A percentile compares a stretch with the other conserved stretches of the same genome.
Evolutionary conservation across 78 protist genomes (phyloP).

Genomic region (Dictyostelium citrinum): DNA sequence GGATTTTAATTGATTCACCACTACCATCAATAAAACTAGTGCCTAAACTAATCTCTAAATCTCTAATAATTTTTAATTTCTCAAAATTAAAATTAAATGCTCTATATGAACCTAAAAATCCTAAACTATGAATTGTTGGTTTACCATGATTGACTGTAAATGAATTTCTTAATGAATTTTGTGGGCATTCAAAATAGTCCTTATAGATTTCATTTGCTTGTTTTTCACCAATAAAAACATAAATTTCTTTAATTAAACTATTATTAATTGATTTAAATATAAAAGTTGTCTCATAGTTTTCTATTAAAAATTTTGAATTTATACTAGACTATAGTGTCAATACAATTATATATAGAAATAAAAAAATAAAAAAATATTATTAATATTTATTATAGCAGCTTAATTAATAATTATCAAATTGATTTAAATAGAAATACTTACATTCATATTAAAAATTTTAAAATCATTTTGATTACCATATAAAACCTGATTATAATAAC

Average conservation of each 20-base stretch:
- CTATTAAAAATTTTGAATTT: neutral
- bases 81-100: neutral
- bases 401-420: no score
- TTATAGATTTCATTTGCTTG: neutral
- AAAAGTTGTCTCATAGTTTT: neutral
- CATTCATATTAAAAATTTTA: neutral
- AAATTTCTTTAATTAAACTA: neutral
- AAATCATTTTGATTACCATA: neutral
- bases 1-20: neutral
- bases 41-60: neutral
- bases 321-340: no score
- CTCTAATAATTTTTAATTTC: neutral
- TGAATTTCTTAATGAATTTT: constrained; percentile 6
- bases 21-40: no score
- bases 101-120: neutral
- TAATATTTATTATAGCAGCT: no score
- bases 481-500: neutral
- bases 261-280: neutral
- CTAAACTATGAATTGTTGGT: neutral
- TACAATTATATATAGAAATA: no score
- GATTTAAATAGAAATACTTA: no score
- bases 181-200: neutral
- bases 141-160: neutral
- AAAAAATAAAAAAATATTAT: no score
- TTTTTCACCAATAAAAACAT: neutral